A percentile compares a stretch with the other conserved stretches of the same genome.
Conservation (phyloP, 345 rosid genomes). For the Arabis hirsuta region DNA sequence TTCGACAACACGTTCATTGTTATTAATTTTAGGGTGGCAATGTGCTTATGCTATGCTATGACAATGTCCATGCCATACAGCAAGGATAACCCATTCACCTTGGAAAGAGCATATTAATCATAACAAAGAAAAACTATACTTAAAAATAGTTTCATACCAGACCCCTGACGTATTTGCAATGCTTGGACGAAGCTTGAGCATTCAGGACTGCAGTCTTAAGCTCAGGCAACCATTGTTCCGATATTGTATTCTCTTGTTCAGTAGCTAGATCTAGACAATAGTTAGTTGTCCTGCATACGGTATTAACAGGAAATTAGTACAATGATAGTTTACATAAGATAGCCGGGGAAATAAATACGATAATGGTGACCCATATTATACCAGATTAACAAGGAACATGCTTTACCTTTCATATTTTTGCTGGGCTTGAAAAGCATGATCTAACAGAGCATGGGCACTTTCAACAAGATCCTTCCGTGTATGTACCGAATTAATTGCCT, state of each 20-base stretch:
- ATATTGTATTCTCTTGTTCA: constrained; percentile 78
- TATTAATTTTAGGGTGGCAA: no score
- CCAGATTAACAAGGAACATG: background rate
- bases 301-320: constrained; percentile 20
- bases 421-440: constrained; percentile 79
- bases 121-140: background rate
- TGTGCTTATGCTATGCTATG: no score
- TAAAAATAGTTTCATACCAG: constrained; percentile 62
- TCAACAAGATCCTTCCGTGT: constrained; percentile 80
- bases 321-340: constrained; percentile 13
- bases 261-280: constrained; percentile 79
- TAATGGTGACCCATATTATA: background rate
- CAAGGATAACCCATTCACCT: no score
- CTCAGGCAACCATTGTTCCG: constrained; percentile 88
- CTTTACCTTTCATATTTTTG: constrained; percentile 89
- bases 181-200: constrained; percentile 73
- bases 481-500: constrained; percentile 86
- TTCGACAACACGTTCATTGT: background rate
- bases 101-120: background rate
- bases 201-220: constrained; percentile 68
- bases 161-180: constrained; percentile 77
- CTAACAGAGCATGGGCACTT: constrained; percentile 76
- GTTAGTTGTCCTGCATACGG: constrained; percentile 65
- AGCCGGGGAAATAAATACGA: background rate
- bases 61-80: no score